These are phyloP conservation scores for Aspergillus uvarum DNA, from an alignment of 2,329 filamentous ascomycete species.

Conservation along the genomic window DNA sequence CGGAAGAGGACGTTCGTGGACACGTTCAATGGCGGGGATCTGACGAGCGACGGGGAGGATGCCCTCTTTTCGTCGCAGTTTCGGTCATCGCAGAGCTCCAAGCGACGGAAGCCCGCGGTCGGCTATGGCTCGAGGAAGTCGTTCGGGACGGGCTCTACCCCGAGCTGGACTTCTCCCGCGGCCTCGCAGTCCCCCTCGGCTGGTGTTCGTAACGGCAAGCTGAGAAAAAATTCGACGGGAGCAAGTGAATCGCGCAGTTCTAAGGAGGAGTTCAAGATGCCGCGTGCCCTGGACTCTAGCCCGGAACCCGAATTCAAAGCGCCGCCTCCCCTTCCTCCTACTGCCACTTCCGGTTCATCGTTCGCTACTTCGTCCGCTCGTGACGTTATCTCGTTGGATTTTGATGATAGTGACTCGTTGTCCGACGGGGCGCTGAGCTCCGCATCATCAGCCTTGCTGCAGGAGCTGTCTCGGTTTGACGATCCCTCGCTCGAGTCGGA, in stretches of 20 bases:
- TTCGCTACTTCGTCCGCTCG: conserved; percentile 25
- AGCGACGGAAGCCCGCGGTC: conserved; percentile 13
- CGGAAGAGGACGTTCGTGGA: conserved; percentile 18
- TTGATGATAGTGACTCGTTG: conserved; percentile 30
- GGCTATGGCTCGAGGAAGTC: conserved; percentile 22
- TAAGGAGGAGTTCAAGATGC: conserved; percentile 23
- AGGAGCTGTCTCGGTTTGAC: conserved; percentile 17
- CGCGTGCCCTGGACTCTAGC: conserved; percentile 23
- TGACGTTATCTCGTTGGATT: conserved; percentile 12
- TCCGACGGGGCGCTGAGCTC: conserved; percentile 37
- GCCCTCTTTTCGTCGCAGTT: conserved; percentile 6
- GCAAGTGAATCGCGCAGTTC: conserved; percentile 8
- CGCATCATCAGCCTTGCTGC: conserved; percentile 18
- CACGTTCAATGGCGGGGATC: neutral
- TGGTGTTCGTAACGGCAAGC: conserved; percentile 9
- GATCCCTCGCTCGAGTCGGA: conserved; percentile 7
- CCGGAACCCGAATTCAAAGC: conserved; percentile 26
- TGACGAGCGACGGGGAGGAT: conserved; percentile 6
- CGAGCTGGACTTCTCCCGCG: conserved; percentile 12
- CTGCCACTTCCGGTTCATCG: conserved; percentile 30
- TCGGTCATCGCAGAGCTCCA: conserved; percentile 13
- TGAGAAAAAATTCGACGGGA: conserved; percentile 8
- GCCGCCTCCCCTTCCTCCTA: conserved; percentile 24
- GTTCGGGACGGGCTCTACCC: conserved; percentile 15
- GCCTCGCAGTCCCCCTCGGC: conserved; percentile 11